Evolutionary conservation across 441 rosid genomes (phyloP).

Genomic region (Gossypium schwendimanii): DNA sequence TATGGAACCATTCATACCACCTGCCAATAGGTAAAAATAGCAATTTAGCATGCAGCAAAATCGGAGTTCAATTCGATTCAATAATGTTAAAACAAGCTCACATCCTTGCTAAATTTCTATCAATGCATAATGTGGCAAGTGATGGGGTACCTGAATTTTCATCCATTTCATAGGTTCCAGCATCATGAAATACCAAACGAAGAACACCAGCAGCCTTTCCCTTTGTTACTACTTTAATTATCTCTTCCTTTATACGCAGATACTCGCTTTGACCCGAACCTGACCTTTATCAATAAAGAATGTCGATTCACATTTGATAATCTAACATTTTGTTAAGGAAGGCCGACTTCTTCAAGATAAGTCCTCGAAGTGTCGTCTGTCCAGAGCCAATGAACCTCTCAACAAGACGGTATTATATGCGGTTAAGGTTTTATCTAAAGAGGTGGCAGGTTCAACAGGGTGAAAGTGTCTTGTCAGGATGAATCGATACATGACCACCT

Average conservation of each 20-base stretch:
- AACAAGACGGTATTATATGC: no score
- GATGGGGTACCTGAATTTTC: constrained; percentile 42
- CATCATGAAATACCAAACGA: constrained; percentile 95
- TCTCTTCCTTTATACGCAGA: constrained; percentile 39
- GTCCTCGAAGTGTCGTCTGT: no score
- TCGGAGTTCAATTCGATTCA: background rate
- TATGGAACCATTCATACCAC: constrained; percentile 90
- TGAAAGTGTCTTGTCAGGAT: no score
- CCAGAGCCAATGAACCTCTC: no score
- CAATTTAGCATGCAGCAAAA: background rate
- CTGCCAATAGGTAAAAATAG: constrained; percentile 24
- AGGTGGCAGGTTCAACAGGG: no score
- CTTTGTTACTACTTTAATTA: constrained; percentile 64
- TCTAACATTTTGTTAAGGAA: no score
- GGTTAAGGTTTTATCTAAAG: no score
- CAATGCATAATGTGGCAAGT: background rate
- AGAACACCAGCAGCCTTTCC: constrained; percentile 89
- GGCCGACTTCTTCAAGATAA: no score
- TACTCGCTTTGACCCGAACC: constrained; percentile 11
- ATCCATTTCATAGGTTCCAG: constrained; percentile 67
- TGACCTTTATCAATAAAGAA: constrained; percentile 23
- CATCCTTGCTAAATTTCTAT: background rate
- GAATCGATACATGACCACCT: no score
- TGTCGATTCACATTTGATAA: background rate
- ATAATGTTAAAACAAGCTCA: background rate